Conservation (phyloP, 2,329 filamentous ascomycete species). For the Apiospora hydei region DNA sequence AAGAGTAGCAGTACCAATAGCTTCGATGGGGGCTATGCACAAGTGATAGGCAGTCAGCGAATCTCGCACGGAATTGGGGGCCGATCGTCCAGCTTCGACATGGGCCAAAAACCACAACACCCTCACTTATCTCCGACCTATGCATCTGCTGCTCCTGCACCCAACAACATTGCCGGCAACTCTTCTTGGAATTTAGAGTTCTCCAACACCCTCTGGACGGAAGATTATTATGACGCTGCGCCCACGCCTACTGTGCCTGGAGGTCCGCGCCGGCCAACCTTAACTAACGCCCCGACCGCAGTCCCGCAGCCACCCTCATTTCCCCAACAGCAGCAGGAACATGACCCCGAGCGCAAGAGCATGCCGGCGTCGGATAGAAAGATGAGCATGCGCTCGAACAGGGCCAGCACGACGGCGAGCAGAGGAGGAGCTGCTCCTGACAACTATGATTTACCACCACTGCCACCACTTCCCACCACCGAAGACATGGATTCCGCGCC, state of each 20-base stretch:
- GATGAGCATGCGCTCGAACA: constrained; percentile 62
- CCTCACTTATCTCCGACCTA: constrained; percentile 25
- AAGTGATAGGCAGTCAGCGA: constrained; percentile 64
- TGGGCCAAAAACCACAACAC: constrained; percentile 37
- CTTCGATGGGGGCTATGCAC: constrained; percentile 68
- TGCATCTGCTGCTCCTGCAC: not conserved
- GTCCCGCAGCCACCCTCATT: constrained; percentile 47
- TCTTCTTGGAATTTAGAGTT: constrained; percentile 57
- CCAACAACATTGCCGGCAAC: constrained; percentile 25
- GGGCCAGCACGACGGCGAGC: constrained; percentile 40
- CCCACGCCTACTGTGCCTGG: constrained; percentile 85
- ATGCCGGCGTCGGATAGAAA: constrained; percentile 44
- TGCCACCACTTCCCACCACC: constrained; percentile 5
- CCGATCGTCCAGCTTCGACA: constrained; percentile 79
- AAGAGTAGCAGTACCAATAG: constrained; percentile 75
- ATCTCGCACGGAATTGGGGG: constrained; percentile 60
- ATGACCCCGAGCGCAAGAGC: not conserved
- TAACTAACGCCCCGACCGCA: constrained; percentile 46
- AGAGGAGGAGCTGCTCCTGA: constrained; percentile 39
- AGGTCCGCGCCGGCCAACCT: constrained; percentile 67
- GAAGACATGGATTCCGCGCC: constrained; percentile 58
- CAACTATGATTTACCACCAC: constrained; percentile 16
- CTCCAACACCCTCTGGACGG: constrained; percentile 55
- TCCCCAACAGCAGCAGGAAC: constrained; percentile 17
- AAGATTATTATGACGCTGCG: constrained; percentile 75